Conservation (phyloP, 768 basidiomycete species). For the Mycena vitilis region DNA sequence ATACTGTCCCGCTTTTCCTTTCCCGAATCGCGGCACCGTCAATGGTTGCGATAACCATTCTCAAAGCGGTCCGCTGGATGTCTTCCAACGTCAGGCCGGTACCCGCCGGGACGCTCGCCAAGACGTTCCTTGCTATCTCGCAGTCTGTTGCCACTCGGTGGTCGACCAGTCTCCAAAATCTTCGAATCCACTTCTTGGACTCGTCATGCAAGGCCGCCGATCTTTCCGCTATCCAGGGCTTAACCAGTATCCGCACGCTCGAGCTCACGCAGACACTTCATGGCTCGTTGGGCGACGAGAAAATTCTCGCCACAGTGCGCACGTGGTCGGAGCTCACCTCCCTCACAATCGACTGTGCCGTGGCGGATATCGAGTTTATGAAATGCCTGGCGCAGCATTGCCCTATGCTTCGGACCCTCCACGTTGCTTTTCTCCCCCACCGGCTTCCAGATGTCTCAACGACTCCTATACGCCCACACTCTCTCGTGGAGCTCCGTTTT, state of each 20-base stretch:
- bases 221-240: background rate
- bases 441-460: background rate
- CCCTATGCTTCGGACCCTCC: background rate
- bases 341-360: background rate
- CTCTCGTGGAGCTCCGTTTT: background rate
- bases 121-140: background rate
- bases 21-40: background rate
- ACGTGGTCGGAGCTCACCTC: background rate
- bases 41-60: background rate
- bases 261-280: background rate
- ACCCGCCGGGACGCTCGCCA: background rate
- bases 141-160: background rate
- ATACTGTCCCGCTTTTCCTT: background rate
- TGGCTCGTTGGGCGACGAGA: conserved; percentile 4
- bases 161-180: background rate
- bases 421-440: background rate
- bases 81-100: too few relatives aligned
- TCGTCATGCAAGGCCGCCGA: background rate
- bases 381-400: conserved; percentile 13
- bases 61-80: background rate
- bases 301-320: background rate
- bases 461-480: background rate
- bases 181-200: background rate
- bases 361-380: conserved; percentile 6
- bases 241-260: background rate